Percentiles rank a stretch among this genome's conserved stretches.
phyloP scores from a whole-genome alignment of 441 rosid species.

The Erodium texanum region DNA sequence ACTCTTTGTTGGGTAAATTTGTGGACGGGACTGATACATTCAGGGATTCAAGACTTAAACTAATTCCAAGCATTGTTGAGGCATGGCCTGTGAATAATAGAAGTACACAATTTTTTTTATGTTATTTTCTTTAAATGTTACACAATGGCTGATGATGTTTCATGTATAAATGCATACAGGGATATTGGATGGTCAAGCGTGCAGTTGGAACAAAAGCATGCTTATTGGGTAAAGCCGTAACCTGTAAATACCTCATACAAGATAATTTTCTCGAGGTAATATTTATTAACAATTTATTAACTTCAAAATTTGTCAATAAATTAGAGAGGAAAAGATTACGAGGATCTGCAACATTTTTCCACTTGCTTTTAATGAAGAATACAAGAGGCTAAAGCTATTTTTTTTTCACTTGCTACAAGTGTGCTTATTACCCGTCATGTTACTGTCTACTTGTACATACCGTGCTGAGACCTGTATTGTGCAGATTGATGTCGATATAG shows the following conservation, averaged over 20 bases:
- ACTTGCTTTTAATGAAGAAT: not conserved
- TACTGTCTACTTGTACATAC: not conserved
- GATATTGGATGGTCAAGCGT: constrained; percentile 95
- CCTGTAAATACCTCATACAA: constrained; percentile 84
- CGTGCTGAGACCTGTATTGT: constrained; percentile 8
- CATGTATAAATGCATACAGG: constrained; percentile 33
- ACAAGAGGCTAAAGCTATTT: too few species aligned
- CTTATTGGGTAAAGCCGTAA: constrained; percentile 90
- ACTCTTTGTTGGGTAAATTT: constrained; percentile 65
- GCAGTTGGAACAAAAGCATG: constrained; percentile 95
- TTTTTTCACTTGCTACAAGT: too few species aligned
- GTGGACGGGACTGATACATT: constrained; percentile 65
- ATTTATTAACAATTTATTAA: too few species aligned
- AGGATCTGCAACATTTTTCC: not conserved
- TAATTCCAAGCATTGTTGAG: constrained; percentile 81
- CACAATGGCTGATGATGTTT: constrained; percentile 8
- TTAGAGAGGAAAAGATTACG: not conserved
- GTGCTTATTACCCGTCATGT: too few species aligned
- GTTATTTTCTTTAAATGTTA: constrained; percentile 10
- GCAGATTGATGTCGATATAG: constrained; percentile 97
- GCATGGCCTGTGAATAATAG: constrained; percentile 19
- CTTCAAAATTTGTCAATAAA: too few species aligned
- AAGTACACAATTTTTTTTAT: not conserved
- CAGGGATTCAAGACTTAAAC: constrained; percentile 77
- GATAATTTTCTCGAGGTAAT: constrained; percentile 89